Conservation (phyloP, 2,329 filamentous ascomycete genomes). For the Botrytis fabae region DNA sequence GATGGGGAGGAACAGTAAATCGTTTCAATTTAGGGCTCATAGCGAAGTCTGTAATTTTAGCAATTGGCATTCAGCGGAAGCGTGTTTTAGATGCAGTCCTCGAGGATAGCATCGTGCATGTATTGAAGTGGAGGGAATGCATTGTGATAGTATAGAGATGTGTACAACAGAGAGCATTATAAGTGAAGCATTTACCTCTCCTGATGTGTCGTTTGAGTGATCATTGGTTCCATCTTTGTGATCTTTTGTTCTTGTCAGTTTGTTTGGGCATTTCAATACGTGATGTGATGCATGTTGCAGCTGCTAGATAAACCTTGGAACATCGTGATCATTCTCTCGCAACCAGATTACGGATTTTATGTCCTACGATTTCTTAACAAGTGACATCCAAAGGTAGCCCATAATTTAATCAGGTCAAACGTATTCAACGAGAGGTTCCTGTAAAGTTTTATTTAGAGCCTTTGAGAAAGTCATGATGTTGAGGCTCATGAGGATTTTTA, state of each 20-base stretch:
- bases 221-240: neutral
- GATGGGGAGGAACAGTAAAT: constrained; percentile 39
- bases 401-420: neutral
- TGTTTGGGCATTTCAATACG: neutral
- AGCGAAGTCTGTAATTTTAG: constrained; percentile 20
- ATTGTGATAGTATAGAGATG: constrained; percentile 22
- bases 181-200: neutral
- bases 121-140: constrained; percentile 2
- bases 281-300: neutral
- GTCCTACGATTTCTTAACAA: neutral
- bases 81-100: constrained; percentile 10
- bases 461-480: neutral
- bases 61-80: constrained; percentile 10
- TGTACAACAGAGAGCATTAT: constrained; percentile 18
- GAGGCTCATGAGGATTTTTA: neutral
- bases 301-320: neutral
- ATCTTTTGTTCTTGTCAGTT: neutral
- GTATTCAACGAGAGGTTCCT: neutral
- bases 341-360: neutral
- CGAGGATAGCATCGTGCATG: constrained; percentile 1
- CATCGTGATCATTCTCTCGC: neutral
- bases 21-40: neutral
- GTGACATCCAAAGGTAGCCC: neutral
- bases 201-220: neutral
- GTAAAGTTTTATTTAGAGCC: neutral